Evolutionary conservation across 1,284 basidiomycete species (phyloP).

Genomic region (Marasmius sp.): DNA sequence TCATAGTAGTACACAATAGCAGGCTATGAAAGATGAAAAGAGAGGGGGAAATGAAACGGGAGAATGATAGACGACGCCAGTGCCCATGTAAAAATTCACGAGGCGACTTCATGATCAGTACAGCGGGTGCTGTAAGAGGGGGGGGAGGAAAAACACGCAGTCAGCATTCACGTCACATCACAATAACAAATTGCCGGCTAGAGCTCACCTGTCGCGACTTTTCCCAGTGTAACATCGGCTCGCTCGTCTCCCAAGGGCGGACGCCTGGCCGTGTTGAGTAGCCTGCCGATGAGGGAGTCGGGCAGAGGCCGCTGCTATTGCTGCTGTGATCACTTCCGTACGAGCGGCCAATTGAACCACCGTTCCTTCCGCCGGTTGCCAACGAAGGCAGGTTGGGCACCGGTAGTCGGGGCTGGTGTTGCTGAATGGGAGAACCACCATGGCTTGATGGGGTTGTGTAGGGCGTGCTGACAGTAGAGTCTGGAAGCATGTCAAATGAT

Average conservation of each 20-base stretch:
- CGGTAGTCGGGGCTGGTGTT: background rate
- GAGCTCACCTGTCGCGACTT: background rate
- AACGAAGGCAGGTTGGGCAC: background rate
- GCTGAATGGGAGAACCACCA: background rate
- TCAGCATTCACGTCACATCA: background rate
- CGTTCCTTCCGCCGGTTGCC: background rate
- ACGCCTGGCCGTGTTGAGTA: background rate
- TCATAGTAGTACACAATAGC: background rate
- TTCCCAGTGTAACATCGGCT: background rate
- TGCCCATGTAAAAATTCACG: background rate
- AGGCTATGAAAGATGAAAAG: background rate
- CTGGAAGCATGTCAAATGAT: background rate
- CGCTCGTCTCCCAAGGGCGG: background rate
- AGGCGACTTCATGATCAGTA: background rate
- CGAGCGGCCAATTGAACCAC: background rate
- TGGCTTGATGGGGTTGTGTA: background rate
- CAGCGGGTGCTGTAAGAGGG: background rate
- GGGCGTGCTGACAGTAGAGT: background rate
- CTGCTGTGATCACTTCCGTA: background rate
- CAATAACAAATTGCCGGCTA: background rate
- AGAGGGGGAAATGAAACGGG: background rate
- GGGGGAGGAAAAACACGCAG: background rate
- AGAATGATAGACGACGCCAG: background rate
- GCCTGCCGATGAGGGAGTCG: background rate
- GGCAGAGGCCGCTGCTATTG: background rate